Evolutionary conservation across 306 rosid species (phyloP).

Genomic region (Cucurbita pepo): DNA sequence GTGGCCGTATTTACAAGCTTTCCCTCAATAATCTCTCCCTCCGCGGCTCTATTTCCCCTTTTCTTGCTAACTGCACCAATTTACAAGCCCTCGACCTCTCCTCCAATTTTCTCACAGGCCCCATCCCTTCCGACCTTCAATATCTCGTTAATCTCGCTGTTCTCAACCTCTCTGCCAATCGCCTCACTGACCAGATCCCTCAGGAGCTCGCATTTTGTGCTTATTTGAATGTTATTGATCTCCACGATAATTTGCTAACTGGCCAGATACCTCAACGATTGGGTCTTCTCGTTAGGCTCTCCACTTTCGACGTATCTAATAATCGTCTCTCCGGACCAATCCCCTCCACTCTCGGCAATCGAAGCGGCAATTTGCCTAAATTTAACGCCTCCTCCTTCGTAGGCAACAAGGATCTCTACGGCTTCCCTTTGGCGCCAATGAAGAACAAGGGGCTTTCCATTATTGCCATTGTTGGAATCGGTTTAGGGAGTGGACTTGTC

Average conservation of each 20-base stretch:
- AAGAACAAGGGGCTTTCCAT: conserved; percentile 45
- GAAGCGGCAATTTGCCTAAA: conserved; percentile 52
- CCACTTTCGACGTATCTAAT: conserved; percentile 71
- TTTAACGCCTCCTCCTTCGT: conserved; percentile 59
- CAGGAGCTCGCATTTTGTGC: conserved; percentile 86
- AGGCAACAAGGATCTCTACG: conserved; percentile 84
- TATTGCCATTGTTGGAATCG: conserved; percentile 76
- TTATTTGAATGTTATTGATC: conserved; percentile 79
- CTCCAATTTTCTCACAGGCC: conserved; percentile 54
- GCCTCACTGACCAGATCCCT: conserved; percentile 52
- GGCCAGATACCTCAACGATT: conserved; percentile 84
- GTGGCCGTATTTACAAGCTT: conserved; percentile 84
- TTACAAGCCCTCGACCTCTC: conserved; percentile 91
- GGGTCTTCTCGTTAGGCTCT: conserved; percentile 61
- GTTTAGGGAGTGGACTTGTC: conserved; percentile 80
- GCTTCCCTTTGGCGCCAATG: conserved; percentile 62
- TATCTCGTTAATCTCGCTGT: conserved; percentile 74
- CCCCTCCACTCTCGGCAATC: conserved; percentile 42
- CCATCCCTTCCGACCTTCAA: conserved; percentile 72
- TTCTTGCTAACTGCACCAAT: conserved; percentile 79
- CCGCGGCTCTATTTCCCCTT: conserved; percentile 61
- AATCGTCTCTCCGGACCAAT: conserved; percentile 72
- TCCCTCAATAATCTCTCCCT: conserved; percentile 60
- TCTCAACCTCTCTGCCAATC: conserved; percentile 61
- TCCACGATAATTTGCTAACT: conserved; percentile 51